Evolutionary conservation across 345 rosid genomes (phyloP).

Genomic region (Stellera chamaejasme): DNA sequence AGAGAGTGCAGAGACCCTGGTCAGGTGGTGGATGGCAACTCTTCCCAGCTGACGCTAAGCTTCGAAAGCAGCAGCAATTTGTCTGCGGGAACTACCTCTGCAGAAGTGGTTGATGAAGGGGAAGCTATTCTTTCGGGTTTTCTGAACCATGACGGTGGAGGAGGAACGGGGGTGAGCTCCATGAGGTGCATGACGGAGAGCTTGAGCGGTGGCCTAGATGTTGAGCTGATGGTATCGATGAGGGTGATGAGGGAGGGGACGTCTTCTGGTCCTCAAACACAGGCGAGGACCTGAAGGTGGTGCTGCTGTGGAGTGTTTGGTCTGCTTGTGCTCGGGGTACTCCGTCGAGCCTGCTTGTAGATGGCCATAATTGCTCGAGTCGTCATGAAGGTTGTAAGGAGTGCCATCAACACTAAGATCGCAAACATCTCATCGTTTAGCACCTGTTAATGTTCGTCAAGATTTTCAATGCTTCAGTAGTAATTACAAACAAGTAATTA

Average conservation of each 20-base stretch:
- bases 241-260: conserved; percentile 27
- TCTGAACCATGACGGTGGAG: conserved; percentile 32
- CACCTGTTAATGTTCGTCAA: conserved; percentile 14
- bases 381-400: conserved; percentile 34
- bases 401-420: conserved; percentile 36
- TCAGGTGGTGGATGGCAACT: conserved; percentile 15
- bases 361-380: conserved; percentile 28
- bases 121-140: conserved; percentile 23
- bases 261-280: conserved; percentile 19
- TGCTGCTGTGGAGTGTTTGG: background rate
- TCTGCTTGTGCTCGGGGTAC: background rate
- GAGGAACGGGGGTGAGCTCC: conserved; percentile 27
- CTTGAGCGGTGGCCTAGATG: conserved; percentile 6
- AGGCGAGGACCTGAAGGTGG: conserved; percentile 28
- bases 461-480: too few relatives aligned
- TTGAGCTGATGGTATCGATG: conserved; percentile 13
- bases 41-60: conserved; percentile 9
- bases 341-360: conserved; percentile 21
- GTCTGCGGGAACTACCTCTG: conserved; percentile 5
- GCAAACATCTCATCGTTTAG: conserved; percentile 39
- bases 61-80: conserved; percentile 15
- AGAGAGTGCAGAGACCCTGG: conserved; percentile 24
- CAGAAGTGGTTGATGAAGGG: conserved; percentile 16
- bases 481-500: too few relatives aligned
- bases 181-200: conserved; percentile 30